Conservation (phyloP, 352 stramenopile species). For the Hyaloperonospora brassicae region DNA sequence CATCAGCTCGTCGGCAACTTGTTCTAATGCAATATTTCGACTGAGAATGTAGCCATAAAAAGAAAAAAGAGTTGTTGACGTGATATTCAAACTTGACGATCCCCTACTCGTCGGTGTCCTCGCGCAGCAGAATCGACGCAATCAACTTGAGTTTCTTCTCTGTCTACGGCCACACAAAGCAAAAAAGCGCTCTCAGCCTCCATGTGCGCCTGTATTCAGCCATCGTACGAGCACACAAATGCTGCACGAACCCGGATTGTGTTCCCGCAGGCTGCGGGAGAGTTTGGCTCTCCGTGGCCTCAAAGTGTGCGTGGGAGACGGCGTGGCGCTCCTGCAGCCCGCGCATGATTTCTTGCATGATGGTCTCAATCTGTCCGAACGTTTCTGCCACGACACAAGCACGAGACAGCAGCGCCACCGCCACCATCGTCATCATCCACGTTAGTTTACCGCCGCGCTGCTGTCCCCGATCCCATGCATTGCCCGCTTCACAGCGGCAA, state of each 20-base stretch:
- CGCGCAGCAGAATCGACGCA: slow-evolving; percentile 32
- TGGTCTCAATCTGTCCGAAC: slow-evolving; percentile 32
- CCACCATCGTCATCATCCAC: no score
- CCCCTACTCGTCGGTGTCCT: slow-evolving; percentile 15
- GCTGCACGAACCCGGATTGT: slow-evolving; percentile 29
- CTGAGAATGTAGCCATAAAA: slow-evolving; percentile 1
- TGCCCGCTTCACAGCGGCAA: background rate
- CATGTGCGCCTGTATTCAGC: no score
- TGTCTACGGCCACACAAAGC: slow-evolving; percentile 30
- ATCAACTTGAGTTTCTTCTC: slow-evolving; percentile 56
- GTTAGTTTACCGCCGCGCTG: background rate
- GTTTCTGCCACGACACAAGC: slow-evolving; percentile 21
- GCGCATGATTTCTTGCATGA: slow-evolving; percentile 38
- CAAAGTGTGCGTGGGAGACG: slow-evolving; percentile 29
- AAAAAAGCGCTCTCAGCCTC: background rate
- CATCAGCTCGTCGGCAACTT: slow-evolving; percentile 8
- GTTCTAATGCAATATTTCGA: slow-evolving; percentile 10
- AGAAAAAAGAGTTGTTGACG: background rate
- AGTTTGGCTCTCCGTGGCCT: slow-evolving; percentile 24
- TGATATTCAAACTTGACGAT: background rate
- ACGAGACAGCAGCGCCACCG: background rate
- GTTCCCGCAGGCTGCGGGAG: slow-evolving; percentile 19
- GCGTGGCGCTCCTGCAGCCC: slow-evolving; percentile 33
- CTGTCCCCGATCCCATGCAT: background rate
- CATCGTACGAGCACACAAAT: no score